A percentile compares a stretch with the other conserved stretches of the same genome.
phyloP scores from a whole-genome alignment of 768 basidiomycete genomes.

The Imleria badia region DNA sequence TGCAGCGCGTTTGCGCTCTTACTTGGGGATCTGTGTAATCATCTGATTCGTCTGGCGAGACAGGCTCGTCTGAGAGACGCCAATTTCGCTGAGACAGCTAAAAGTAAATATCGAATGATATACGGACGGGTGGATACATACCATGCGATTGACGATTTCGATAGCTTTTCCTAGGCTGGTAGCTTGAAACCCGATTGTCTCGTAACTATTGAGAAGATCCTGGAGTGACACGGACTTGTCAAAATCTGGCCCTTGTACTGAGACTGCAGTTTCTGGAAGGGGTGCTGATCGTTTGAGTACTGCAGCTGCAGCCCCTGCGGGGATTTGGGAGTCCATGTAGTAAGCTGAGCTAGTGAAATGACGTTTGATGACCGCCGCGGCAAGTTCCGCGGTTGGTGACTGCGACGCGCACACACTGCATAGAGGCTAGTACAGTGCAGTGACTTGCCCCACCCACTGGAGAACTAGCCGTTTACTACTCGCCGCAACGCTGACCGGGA shows the following conservation, averaged over 20 bases:
- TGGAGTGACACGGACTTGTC: conserved; percentile 65
- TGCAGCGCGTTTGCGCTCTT: conserved; percentile 72
- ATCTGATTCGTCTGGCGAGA: conserved; percentile 68
- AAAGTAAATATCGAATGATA: not conserved
- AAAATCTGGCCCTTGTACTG: conserved; percentile 88
- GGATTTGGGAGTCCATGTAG: conserved; percentile 36
- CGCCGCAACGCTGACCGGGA: not conserved
- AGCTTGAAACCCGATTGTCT: conserved; percentile 97
- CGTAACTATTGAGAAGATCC: conserved; percentile 73
- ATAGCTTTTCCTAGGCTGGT: conserved; percentile 88
- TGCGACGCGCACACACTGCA: not conserved
- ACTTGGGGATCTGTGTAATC: conserved; percentile 56
- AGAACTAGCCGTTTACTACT: not conserved
- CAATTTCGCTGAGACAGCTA: conserved; percentile 63
- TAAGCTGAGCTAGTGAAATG: not conserved
- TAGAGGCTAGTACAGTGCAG: not conserved
- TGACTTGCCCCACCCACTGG: not conserved
- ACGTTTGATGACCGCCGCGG: conserved; percentile 12
- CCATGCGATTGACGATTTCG: conserved; percentile 92
- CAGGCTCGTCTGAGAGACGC: conserved; percentile 84
- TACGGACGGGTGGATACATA: conserved; percentile 28
- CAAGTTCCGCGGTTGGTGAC: conserved; percentile 25
- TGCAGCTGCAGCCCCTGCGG: conserved; percentile 66
- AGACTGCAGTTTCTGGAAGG: conserved; percentile 58
- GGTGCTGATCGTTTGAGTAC: conserved; percentile 76